Base-by-base conservation (phyloP, 805 yeast species). In the Cyberlindnera petersonii region DNA sequence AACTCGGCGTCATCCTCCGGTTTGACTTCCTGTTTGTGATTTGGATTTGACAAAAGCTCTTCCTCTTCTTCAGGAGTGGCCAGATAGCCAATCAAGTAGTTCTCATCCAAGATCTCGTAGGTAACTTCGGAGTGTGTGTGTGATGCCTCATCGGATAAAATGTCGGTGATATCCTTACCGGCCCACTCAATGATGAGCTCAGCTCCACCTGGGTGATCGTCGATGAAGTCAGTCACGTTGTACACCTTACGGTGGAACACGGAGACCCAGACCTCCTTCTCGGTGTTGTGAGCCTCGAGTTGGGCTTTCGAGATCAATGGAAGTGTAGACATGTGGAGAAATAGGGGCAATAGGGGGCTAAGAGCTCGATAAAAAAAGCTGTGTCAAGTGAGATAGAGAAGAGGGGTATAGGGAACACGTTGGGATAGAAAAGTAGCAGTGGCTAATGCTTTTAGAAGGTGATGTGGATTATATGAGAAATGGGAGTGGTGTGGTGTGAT, bases 71-170 rank as follows among this genome's bases (percentile, higher is more conserved):
- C 82, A 6, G 68, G 72, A 2, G 89, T 84, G 16, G 97, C 96
- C 49, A 91, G 62, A 56, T 81, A 82, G 0, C 95, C 96, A 30
- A 91, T 77, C 44, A 86, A 61, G 63, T 79, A 82, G 42, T 73
- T 80, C 31, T 89, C 96, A 46, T 82, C 85, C 47, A 91, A 66
- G 74, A 89, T 82, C 37, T 86, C 93, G 60, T 85, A 83, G 1
- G 97, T 95, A 33, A 82, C 67, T 46, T 85, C 91, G 5, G 93
- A 79, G 61, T 91, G 96, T 35, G 74, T 77, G 59, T 89, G 96
- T 26, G 81, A 69, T 4, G 66, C 65, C 16, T 67, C 68, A 55
- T 91, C 97, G 7, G 81, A 78, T 73, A 91, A 74, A 33, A 87
- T 79, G 37, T 75, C 76, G 9, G 96, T 86, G 41, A 88, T 89